Conservation (phyloP, 768 basidiomycete species). For the Nidularia pulvinata region DNA sequence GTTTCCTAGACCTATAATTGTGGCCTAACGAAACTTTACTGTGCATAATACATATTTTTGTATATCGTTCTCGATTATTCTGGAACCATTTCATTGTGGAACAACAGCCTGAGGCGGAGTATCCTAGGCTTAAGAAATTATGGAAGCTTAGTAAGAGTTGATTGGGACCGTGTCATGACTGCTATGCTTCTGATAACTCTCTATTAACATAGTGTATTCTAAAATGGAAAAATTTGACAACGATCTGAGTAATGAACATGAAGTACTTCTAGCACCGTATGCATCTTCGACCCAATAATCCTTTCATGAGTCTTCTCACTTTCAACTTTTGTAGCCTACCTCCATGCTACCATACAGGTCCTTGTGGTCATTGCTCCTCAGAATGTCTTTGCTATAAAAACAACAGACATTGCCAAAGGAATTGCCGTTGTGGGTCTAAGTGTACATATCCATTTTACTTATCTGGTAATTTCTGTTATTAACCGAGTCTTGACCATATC, state of each 20-base stretch:
- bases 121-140: no score
- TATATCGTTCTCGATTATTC: slow-evolving; percentile 16
- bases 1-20: slow-evolving; percentile 10
- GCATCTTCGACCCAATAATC: neutral
- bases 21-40: slow-evolving; percentile 10
- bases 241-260: neutral
- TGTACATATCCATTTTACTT: slow-evolving; percentile 34
- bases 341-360: slow-evolving; percentile 47
- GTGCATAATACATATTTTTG: slow-evolving; percentile 14
- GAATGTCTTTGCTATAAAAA: slow-evolving; percentile 37
- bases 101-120: neutral
- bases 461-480: slow-evolving; percentile 2
- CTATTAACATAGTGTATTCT: neutral
- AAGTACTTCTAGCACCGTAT: slow-evolving; percentile 2
- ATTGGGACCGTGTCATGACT: no score
- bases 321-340: slow-evolving; percentile 14
- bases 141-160: no score
- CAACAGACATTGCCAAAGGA: slow-evolving; percentile 40
- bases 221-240: neutral
- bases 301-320: neutral
- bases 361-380: slow-evolving; percentile 33
- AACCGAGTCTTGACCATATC: slow-evolving; percentile 4
- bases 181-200: neutral
- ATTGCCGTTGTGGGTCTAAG: slow-evolving; percentile 41
- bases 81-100: slow-evolving; percentile 8